Evolutionary conservation across 345 rosid species (phyloP), one percentile per base, ranked within the genome.

Genomic region (Heritiera fomes): DNA sequence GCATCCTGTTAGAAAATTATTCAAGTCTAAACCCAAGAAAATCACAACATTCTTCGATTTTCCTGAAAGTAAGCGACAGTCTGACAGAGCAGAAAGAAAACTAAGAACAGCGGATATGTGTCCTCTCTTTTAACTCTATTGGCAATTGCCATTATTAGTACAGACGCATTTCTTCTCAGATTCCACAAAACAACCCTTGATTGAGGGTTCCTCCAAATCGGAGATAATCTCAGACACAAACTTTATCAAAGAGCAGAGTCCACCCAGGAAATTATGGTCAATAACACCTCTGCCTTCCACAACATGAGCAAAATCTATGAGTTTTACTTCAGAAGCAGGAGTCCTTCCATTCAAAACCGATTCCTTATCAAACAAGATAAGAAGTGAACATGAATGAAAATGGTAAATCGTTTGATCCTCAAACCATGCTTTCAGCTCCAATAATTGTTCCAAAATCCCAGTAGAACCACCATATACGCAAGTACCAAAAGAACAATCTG

Each of bases 201-300:
- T 70, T 58, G 87, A 68, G 74, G 84, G 65, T 13, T 87, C 92
- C 78, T 87, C 86, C 17, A 87, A 83, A 67, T 78, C 75, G 43
- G 86, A 80, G 61, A 89, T 86, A 75, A 91, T 85, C 81, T 89
- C 92, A 17, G 93, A 92, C 75, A 96, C 79, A 77, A 92, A 86
- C 83, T 93, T 92, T 69, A 94, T 94, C 71, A 94, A 83, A 69
- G 98, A 96, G 84, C 98, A 94, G 30, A 94, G 91, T 50, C 98
- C 98, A 46, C 99, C 99, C 82, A 94, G 80, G 89, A 93, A 94
- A 86, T 96, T 96, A 80, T 94, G 98, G 87, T 96, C 98, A 30
- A 96, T 92, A 75, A 91, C 88, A 28, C 93, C 99, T n/a, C 69
- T 80, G 50, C 92, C 97, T 73, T 94, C 99, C 76, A 80, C 43